Base-by-base conservation (phyloP, 2,329 filamentous ascomycete genomes). In the Neurospora sp. region DNA sequence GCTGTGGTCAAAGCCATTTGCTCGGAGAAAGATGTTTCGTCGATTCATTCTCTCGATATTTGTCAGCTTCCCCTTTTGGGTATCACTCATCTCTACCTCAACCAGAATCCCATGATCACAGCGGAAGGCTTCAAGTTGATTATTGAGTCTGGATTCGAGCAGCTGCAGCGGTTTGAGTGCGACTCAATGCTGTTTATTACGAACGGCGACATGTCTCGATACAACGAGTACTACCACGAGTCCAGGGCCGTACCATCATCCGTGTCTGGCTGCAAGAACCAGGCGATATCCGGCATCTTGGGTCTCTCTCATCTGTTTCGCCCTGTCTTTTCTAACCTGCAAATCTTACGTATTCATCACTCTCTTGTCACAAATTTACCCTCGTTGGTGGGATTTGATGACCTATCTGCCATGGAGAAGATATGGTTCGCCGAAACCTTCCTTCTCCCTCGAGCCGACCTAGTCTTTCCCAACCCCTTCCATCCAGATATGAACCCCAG, bases 341-440 rank as follows among this genome's bases (percentile, higher is more conserved):
- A 84, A 39, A 79, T 79, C 1, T 77, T 89, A 1, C 82, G 84
- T 12, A 79, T 88, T 6, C 88, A 90, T 68, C 88, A 90, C 75
- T 89, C 87, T 0, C 73, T 89, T 1, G 82, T 89, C 6, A 90
- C 88, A 0, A 81, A 83, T 52, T 80, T 86, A 8, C 84, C 84
- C 1, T 83, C 82, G 0, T 72, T 88, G 4, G 71, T 79, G 4
- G 77, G 80, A 8, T 62, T 62, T 17, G 77, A 80, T 0, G 78
- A 77, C 10, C 73, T 83, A 4, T 80, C 81, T 3, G 72, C 76
- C 2, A 73, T 81, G 70, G 76, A 78, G 8, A 75, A 80, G 3
- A 62, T 80, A 8, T 82, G 81, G 73, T 71, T 85, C 8, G 82
- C 84, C 4, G 85, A 88, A 74, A 83, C 78, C 0, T 72, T 74